A percentile compares a stretch with the other conserved stretches of the same genome.
Evolutionary conservation across 2,329 filamentous ascomycete species (phyloP).

Genomic region (Cladosporium phlei): DNA sequence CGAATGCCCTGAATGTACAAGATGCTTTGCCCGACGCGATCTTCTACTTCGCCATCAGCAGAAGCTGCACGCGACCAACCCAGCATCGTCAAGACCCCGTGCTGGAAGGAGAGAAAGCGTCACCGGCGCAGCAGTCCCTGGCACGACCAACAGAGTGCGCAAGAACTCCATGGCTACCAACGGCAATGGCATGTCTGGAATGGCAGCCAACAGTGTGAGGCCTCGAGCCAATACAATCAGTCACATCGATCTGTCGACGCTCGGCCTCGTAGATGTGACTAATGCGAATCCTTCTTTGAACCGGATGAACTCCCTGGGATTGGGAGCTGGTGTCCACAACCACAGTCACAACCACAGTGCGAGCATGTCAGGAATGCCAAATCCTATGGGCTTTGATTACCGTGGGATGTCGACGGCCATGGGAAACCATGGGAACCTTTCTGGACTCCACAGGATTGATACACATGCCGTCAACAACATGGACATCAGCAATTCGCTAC

Average conservation of each 20-base stretch:
- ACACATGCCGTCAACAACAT: constrained; percentile 61
- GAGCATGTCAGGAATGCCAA: constrained; percentile 10
- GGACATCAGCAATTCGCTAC: constrained; percentile 63
- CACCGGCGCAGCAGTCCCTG: constrained; percentile 61
- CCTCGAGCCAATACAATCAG: constrained; percentile 95
- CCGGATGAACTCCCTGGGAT: constrained; percentile 26
- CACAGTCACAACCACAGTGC: constrained; percentile 8
- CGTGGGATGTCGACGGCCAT: constrained; percentile 67
- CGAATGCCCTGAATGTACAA: constrained; percentile 87
- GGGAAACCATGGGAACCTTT: constrained; percentile 61
- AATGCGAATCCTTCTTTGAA: constrained; percentile 21
- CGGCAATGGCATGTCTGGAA: constrained; percentile 41
- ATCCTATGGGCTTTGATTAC: constrained; percentile 55
- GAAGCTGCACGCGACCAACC: constrained; percentile 92
- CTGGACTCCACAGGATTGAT: constrained; percentile 76
- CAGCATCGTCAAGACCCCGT: constrained; percentile 78
- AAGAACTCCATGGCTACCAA: constrained; percentile 82
- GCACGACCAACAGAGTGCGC: constrained; percentile 67
- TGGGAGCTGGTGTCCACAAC: not conserved
- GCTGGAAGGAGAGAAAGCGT: constrained; percentile 81
- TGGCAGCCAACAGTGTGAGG: constrained; percentile 58
- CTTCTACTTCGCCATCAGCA: constrained; percentile 92
- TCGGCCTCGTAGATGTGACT: constrained; percentile 47
- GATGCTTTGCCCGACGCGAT: constrained; percentile 93
- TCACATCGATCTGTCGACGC: constrained; percentile 73